Base-by-base conservation (phyloP, 768 basidiomycete genomes). In the Xanthoconium purpureum region DNA sequence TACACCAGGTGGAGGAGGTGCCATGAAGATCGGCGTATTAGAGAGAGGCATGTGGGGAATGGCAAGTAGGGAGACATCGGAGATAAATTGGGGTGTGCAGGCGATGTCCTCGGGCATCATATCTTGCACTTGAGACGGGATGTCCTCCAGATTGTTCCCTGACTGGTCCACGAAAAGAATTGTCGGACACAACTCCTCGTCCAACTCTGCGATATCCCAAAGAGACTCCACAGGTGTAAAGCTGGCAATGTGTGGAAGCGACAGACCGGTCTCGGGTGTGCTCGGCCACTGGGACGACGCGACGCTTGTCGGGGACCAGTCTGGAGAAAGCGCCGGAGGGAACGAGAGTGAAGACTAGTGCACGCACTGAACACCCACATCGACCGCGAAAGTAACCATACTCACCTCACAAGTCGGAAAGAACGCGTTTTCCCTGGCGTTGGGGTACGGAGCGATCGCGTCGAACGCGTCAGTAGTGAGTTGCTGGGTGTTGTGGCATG, bases 91-190 rank as follows among this genome's bases (percentile, higher is more conserved):
- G 0, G 62, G 62, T 0, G 57, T 38, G 4, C 65, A 68, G 0
- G 61, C 68, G 0, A 69, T 56, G 1, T 72, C 70, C 10, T 69
- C 68, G 0, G 29, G 61, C 56, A 59, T 57, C 13, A 66, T 5
- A 0, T 56, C 42, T 9, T 53, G 50, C 0, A 54, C 17, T 24
- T 58, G 55, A 3, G 50, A 58, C 0, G 49, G 36, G n/a, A 56
- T 17, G 10, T 66, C 64, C 13, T 64, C 64, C 0, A 68, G 57
- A 29, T n/a, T 45, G 17, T 61, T 48, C 3, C 60, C 60, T 0
- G 47, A 55, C 5, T 64, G 59, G 12, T 69, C 69, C 0, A 61
- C 9, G n/a, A 69, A 58, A 24, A 42, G 28, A 3, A 18, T 15
- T 1, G 44, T 29, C 1, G 57, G 37, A 42, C 52, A 48, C 0